Conservation (phyloP, 2,329 filamentous ascomycete species). For the Hymenoscyphus infarciens region DNA sequence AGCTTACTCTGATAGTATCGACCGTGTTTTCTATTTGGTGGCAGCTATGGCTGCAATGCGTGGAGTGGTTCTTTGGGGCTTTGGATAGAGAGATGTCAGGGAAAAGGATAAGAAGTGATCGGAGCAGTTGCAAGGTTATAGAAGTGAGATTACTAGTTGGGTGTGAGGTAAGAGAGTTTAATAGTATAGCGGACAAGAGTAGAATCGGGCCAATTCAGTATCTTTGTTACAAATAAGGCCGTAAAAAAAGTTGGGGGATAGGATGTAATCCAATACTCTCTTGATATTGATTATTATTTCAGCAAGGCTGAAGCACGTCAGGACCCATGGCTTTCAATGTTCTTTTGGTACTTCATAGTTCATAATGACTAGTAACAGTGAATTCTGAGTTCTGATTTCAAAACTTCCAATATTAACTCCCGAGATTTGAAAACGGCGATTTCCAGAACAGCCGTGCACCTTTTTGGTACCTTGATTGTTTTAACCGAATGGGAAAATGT, state of each 20-base stretch:
- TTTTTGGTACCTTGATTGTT: neutral
- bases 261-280: too few species aligned
- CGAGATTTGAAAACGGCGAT: neutral
- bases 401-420: neutral
- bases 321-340: neutral
- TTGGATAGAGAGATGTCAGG: conserved; percentile 46
- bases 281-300: too few species aligned
- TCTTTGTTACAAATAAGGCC: too few species aligned
- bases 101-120: conserved; percentile 23
- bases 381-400: neutral
- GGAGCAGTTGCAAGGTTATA: too few species aligned
- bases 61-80: conserved; percentile 34
- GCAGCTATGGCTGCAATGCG: conserved; percentile 11
- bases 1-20: conserved; percentile 39
- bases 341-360: neutral
- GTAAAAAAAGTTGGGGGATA: too few species aligned
- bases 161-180: too few species aligned
- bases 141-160: too few species aligned
- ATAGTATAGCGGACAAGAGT: too few species aligned
- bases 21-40: conserved; percentile 23
- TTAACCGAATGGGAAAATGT: neutral
- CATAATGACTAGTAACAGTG: neutral
- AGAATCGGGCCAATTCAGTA: too few species aligned
- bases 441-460: neutral
- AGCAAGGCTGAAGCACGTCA: too few species aligned